A percentile compares a stretch with the other conserved stretches of the same genome.
These are phyloP conservation scores for Discostella pseudostelligera DNA, from an alignment of 108 stramenopile genomes.

Conservation along the genomic window DNA sequence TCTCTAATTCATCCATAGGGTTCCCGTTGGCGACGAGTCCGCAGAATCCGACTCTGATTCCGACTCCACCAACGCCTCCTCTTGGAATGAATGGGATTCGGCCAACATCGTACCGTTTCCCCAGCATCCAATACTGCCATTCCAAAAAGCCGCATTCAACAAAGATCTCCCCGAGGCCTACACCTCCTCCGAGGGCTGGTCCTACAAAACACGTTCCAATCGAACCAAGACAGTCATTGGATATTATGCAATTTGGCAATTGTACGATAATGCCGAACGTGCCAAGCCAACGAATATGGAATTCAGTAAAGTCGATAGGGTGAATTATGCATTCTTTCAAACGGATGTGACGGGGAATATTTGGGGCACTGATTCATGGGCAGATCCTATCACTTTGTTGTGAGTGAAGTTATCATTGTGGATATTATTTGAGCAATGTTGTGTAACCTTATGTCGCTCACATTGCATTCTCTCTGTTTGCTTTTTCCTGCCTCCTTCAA, in stretches of 20 bases:
- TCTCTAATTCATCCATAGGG: slow-evolving; percentile 7
- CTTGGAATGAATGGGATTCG: slow-evolving; percentile 20
- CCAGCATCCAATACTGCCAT: slow-evolving; percentile 9
- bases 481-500: background rate
- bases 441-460: no score
- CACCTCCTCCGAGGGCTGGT: slow-evolving; percentile 36
- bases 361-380: slow-evolving; percentile 45
- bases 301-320: slow-evolving; percentile 23
- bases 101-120: slow-evolving; percentile 24
- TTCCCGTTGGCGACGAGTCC: slow-evolving; percentile 22
- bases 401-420: no score
- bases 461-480: background rate
- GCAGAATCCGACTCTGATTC: background rate
- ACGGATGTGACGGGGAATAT: slow-evolving; percentile 19
- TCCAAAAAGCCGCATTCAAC: background rate
- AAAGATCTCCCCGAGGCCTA: slow-evolving; percentile 26
- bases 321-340: slow-evolving; percentile 46
- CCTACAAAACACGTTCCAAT: slow-evolving; percentile 7
- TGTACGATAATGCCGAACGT: slow-evolving; percentile 31
- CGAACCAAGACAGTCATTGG: slow-evolving; percentile 19
- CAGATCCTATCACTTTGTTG: slow-evolving; percentile 32
- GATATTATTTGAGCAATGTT: no score
- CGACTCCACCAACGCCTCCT: background rate
- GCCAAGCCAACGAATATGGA: slow-evolving; percentile 23
- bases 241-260: slow-evolving; percentile 48